phyloP scores from a whole-genome alignment of 2,329 filamentous ascomycete species.

The Lachnellula subtilissima region DNA sequence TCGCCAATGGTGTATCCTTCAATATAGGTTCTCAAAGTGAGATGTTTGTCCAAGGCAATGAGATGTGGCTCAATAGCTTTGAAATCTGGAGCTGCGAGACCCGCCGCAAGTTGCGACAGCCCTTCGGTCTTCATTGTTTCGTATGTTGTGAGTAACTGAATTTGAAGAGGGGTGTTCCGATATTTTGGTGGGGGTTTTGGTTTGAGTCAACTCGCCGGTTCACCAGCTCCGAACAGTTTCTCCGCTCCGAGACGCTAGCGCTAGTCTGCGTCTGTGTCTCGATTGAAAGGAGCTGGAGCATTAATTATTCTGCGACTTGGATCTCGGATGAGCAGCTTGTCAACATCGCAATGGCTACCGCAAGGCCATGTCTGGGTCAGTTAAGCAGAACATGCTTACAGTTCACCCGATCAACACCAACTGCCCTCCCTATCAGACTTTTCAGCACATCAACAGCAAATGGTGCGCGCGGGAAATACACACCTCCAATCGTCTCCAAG shows the following conservation, averaged over 20 bases:
- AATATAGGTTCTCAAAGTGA: slow-evolving; percentile 81
- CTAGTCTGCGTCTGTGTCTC: no score
- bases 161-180: slow-evolving; percentile 9
- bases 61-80: slow-evolving; percentile 74
- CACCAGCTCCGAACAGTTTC: slow-evolving; percentile 4
- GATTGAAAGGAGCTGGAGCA: background rate
- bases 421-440: slow-evolving; percentile 11
- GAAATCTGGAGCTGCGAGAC: slow-evolving; percentile 63
- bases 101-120: slow-evolving; percentile 46
- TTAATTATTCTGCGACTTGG: slow-evolving; percentile 1
- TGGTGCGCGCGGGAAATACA: slow-evolving; percentile 8
- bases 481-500: slow-evolving; percentile 19
- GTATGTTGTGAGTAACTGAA: slow-evolving; percentile 13
- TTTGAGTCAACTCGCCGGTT: background rate
- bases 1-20: slow-evolving; percentile 74
- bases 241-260: slow-evolving; percentile 13
- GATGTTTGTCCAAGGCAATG: slow-evolving; percentile 75
- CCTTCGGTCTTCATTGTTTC: slow-evolving; percentile 53
- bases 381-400: slow-evolving; percentile 29
- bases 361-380: slow-evolving; percentile 30
- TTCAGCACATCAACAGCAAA: slow-evolving; percentile 22
- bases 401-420: slow-evolving; percentile 10
- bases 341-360: slow-evolving; percentile 26
- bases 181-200: slow-evolving; percentile 16
- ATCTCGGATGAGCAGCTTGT: background rate